Conservation (phyloP, 257 asterid species). For the Scutellaria baicalensis region DNA sequence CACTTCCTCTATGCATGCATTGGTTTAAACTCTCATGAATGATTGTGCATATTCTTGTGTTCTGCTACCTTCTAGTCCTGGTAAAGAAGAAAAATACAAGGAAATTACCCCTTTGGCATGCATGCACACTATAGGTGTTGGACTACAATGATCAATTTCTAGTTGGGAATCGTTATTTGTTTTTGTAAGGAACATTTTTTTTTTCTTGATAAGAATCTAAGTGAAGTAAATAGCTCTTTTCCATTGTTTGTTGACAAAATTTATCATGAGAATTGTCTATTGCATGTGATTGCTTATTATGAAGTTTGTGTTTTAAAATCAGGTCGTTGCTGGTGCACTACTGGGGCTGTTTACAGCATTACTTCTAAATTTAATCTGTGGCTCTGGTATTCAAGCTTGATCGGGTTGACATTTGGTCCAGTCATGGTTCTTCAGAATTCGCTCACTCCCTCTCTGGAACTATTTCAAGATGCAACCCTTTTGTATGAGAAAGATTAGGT, state of each 20-base stretch:
- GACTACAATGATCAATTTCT: neutral
- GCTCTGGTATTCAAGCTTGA: conserved; percentile 24
- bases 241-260: neutral
- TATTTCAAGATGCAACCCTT: neutral
- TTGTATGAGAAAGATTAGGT: conserved; percentile 7
- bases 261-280: neutral
- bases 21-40: neutral
- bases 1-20: neutral
- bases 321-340: conserved; percentile 81
- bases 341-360: conserved; percentile 54
- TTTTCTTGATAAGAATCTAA: neutral
- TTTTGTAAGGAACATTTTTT: too few species aligned
- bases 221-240: neutral
- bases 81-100: too few species aligned
- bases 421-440: neutral
- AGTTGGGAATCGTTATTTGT: neutral
- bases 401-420: neutral
- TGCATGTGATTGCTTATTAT: neutral
- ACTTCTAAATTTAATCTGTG: conserved; percentile 30
- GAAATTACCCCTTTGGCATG: neutral
- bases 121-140: neutral
- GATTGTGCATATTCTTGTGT: neutral
- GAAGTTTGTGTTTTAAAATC: conserved; percentile 12
- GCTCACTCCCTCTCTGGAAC: neutral
- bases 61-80: neutral